Evolutionary conservation across 202 grass and related monocot species (phyloP).

Genomic region (Musa balbisiana): DNA sequence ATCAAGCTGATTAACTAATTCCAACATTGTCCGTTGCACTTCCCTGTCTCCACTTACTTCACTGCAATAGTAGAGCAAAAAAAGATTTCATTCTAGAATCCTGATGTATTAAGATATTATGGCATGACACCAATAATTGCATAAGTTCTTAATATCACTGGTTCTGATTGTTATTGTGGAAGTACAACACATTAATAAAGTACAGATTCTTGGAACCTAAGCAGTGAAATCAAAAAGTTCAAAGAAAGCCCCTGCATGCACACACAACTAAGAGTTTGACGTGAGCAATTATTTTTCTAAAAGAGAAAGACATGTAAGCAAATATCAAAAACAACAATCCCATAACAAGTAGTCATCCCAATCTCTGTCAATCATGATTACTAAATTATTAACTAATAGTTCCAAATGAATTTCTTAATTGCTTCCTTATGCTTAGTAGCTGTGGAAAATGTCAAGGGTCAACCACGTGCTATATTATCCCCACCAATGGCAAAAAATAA

Average conservation of each 20-base stretch:
- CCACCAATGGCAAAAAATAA: neutral
- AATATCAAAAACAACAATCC: neutral
- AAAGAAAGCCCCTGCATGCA: neutral
- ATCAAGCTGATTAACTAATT: constrained; percentile 94
- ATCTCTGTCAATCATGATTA: neutral
- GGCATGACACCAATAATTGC: neutral
- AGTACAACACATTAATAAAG: neutral
- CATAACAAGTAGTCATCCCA: too few relatives aligned
- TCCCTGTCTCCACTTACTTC: constrained; percentile 88
- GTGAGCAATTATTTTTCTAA: neutral
- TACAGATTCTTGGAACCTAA: neutral
- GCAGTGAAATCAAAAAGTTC: neutral
- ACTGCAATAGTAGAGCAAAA: constrained; percentile 41
- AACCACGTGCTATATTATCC: neutral
- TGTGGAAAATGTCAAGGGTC: too few relatives aligned
- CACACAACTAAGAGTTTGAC: too few relatives aligned
- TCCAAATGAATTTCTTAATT: neutral
- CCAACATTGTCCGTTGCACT: constrained; percentile 86
- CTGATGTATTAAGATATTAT: neutral
- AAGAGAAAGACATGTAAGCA: neutral
- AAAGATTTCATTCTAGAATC: constrained; percentile 9
- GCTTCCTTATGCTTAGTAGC: too few relatives aligned
- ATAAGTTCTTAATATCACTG: neutral
- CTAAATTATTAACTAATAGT: neutral
- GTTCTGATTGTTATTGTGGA: neutral